Evolutionary conservation across 805 yeast genomes (phyloP), one percentile per base, ranked within the genome.

Genomic region (Lipomyces sp.): DNA sequence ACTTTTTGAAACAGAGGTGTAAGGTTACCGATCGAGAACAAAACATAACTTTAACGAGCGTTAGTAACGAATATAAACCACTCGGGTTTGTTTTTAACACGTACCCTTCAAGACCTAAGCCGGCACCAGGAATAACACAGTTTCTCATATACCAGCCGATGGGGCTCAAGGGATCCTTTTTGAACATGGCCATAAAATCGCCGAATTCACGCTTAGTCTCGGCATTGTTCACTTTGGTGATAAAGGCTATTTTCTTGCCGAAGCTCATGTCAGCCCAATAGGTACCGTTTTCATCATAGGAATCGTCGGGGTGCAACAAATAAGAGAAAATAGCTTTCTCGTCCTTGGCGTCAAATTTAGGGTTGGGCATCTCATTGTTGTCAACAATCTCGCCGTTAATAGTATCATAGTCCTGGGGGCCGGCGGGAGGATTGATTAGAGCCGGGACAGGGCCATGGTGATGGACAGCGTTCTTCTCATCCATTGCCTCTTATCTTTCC

Each of bases 381-480:
- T 76, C 78, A 57, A 72, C 71, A 35, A 74, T 48, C 13, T 60
- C 67, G 35, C 78, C 79, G 62, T 77, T 77, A 42, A 73, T 70
- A 62, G 78, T 85, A 83, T 72, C 76, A 66, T 77, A 76, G 34
- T 74, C 79, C 70, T 73, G 75, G 48, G 73, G 79, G n/a, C 80
- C 80, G 64, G 75, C 73, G 33, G 80, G 80, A 30, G 77, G 75
- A 30, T 80, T 79, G 60, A 77, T 76, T 62, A 73, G 73, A 18
- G 78, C 80, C 15, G 76, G 70, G 32, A 75, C 60, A 18, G 80
- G 80, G n/a, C 65, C 73, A 63, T 77, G 80, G 69, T 73, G 78
- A 29, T 42, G 18, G n/a, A 42, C 48, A 42, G n/a, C 48, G 48
- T n/a, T 6, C 3, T 42, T 4, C 3, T 42, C 2, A 5, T 4